phyloP scores from a whole-genome alignment of 768 basidiomycete genomes.

The Suillus spraguei region DNA sequence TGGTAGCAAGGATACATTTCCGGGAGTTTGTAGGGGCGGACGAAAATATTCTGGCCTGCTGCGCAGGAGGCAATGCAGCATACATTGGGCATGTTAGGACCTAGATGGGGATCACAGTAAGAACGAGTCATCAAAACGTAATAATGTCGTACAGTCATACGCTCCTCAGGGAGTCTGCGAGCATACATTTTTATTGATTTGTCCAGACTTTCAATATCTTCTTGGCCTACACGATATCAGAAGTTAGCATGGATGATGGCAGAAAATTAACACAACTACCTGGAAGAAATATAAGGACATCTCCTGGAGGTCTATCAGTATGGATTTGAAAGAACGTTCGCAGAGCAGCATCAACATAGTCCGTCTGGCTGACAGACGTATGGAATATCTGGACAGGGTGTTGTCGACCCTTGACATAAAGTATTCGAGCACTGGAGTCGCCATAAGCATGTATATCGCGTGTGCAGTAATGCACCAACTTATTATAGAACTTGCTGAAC shows the following conservation, averaged over 20 bases:
- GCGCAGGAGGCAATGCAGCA: conserved; percentile 76
- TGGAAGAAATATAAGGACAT: conserved; percentile 93
- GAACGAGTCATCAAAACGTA: conserved; percentile 1
- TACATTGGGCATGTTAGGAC: conserved; percentile 82
- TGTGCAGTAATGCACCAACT: conserved; percentile 49
- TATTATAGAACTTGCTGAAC: conserved; percentile 85
- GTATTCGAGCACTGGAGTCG: conserved; percentile 70
- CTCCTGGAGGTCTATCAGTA: conserved; percentile 74
- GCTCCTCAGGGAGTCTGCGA: conserved; percentile 63
- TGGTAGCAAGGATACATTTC: conserved; percentile 95
- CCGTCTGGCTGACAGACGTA: conserved; percentile 67
- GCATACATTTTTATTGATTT: conserved; percentile 72
- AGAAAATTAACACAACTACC: conserved; percentile 41
- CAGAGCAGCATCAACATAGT: conserved; percentile 88
- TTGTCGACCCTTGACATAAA: conserved; percentile 93
- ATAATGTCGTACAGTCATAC: conserved; percentile 46
- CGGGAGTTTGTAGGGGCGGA: conserved; percentile 67
- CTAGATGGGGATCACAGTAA: conserved; percentile 37
- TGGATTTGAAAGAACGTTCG: conserved; percentile 97
- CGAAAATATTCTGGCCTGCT: conserved; percentile 80
- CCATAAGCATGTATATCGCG: neutral
- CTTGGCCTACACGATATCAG: conserved; percentile 64
- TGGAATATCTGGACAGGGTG: conserved; percentile 89
- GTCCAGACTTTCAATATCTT: conserved; percentile 91
- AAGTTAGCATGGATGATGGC: neutral